These are phyloP conservation scores for Aspergillus saccharolyticus DNA, from an alignment of 495 filamentous ascomycete species.

Conservation along the genomic window DNA sequence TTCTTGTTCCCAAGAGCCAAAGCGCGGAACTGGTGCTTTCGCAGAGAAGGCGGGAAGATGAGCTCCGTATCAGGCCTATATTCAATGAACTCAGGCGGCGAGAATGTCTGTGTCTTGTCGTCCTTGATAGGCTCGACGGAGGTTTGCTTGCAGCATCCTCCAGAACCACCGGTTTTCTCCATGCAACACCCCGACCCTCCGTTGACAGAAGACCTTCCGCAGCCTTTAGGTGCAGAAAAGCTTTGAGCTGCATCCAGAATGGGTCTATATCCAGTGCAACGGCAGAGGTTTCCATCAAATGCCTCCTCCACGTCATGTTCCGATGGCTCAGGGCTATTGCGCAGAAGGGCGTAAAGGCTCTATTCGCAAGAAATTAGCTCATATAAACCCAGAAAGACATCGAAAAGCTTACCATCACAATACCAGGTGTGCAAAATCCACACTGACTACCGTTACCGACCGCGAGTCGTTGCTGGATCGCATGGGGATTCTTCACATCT, in stretches of 20 bases:
- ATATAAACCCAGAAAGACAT: not conserved
- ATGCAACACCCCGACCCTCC: slow-evolving; percentile 52
- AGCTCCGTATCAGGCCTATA: slow-evolving; percentile 90
- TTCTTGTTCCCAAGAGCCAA: slow-evolving; percentile 90
- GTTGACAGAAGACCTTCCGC: slow-evolving; percentile 40
- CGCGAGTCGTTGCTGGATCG: slow-evolving; percentile 86
- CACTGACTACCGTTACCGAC: slow-evolving; percentile 65
- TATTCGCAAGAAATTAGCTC: slow-evolving; percentile 21
- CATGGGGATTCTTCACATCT: slow-evolving; percentile 79
- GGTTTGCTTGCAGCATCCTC: slow-evolving; percentile 36
- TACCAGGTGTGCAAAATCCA: slow-evolving; percentile 93
- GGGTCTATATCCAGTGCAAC: slow-evolving; percentile 91
- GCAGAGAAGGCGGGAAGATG: slow-evolving; percentile 84
- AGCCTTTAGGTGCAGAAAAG: slow-evolving; percentile 34
- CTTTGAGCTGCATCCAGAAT: slow-evolving; percentile 86
- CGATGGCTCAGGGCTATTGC: slow-evolving; percentile 40
- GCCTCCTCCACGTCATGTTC: slow-evolving; percentile 66
- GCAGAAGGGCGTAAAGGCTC: slow-evolving; percentile 66
- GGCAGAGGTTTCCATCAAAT: slow-evolving; percentile 92
- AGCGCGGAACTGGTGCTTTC: slow-evolving; percentile 74
- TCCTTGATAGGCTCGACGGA: slow-evolving; percentile 9
- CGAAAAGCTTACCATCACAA: slow-evolving; percentile 85
- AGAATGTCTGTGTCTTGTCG: slow-evolving; percentile 11
- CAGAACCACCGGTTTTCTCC: slow-evolving; percentile 41
- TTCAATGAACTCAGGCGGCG: slow-evolving; percentile 67